A percentile compares a stretch with the other conserved stretches of the same genome.
Conservation (phyloP, 1,284 basidiomycete species). For the Microbotryum silenes-acaulis region DNA sequence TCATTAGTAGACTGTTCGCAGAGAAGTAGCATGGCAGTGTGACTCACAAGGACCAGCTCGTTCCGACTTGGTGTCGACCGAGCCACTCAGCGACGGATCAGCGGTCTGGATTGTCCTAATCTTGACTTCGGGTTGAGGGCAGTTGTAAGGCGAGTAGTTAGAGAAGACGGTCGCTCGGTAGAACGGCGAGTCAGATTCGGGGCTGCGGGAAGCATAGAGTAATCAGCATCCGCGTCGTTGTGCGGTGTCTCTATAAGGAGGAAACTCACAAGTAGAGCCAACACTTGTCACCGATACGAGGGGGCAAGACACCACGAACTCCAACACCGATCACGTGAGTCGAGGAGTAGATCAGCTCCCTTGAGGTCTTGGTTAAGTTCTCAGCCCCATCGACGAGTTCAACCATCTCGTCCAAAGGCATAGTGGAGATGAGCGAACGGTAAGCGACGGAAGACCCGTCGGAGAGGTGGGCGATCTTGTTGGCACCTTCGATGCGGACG, state of each 20-base stretch:
- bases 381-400: slow-evolving; percentile 40
- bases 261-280: slow-evolving; percentile 40
- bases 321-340: slow-evolving; percentile 51
- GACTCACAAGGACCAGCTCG: slow-evolving; percentile 46
- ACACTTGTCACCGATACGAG: slow-evolving; percentile 50
- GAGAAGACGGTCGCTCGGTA: slow-evolving; percentile 52
- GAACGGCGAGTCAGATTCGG: slow-evolving; percentile 49
- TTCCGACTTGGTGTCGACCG: slow-evolving; percentile 40
- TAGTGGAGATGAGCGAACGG: slow-evolving; percentile 46
- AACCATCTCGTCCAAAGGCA: slow-evolving; percentile 46
- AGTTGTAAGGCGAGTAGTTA: slow-evolving; percentile 50
- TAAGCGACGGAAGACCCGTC: slow-evolving; percentile 46
- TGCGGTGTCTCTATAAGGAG: neutral
- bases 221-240: neutral
- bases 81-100: slow-evolving; percentile 42
- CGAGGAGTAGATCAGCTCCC: slow-evolving; percentile 45
- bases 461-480: slow-evolving; percentile 43
- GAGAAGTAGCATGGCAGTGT: slow-evolving; percentile 3
- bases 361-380: slow-evolving; percentile 41
- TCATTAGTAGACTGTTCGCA: no score
- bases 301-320: slow-evolving; percentile 46
- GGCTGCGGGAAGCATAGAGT: slow-evolving; percentile 27
- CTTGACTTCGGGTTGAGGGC: slow-evolving; percentile 42
- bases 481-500: slow-evolving; percentile 42
- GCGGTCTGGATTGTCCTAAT: slow-evolving; percentile 47